Percentiles rank a stretch among this genome's conserved stretches.
phyloP scores from a whole-genome alignment of 768 basidiomycete species.

The Leccinellum luteum region DNA sequence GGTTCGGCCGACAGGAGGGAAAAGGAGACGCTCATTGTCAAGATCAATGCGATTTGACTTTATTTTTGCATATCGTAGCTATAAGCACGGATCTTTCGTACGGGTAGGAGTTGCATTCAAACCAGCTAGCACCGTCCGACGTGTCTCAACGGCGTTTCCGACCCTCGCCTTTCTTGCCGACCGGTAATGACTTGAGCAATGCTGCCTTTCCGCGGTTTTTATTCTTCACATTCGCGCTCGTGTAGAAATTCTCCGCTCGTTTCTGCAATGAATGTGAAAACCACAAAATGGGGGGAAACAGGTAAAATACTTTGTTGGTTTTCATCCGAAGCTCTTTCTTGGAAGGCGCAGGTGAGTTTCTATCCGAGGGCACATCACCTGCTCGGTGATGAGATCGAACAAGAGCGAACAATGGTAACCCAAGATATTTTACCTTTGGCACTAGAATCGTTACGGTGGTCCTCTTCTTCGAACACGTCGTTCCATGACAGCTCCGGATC shows the following conservation, averaged over 20 bases:
- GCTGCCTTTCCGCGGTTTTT: slow-evolving; percentile 69
- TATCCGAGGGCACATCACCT: slow-evolving; percentile 34
- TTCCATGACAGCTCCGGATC: slow-evolving; percentile 72
- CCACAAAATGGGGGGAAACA: background rate
- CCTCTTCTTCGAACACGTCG: slow-evolving; percentile 74
- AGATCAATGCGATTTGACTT: background rate
- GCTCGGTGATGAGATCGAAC: slow-evolving; percentile 10
- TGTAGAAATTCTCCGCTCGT: slow-evolving; percentile 89
- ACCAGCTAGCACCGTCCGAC: slow-evolving; percentile 12
- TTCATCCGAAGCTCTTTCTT: slow-evolving; percentile 82
- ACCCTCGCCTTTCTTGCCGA: slow-evolving; percentile 47
- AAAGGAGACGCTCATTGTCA: background rate
- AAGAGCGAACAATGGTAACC: background rate
- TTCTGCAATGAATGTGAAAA: slow-evolving; percentile 46
- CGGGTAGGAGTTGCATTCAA: background rate
- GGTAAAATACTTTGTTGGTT: slow-evolving; percentile 74
- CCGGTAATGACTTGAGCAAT: slow-evolving; percentile 54
- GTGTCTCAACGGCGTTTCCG: slow-evolving; percentile 35
- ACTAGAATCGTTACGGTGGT: slow-evolving; percentile 16
- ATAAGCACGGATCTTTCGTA: slow-evolving; percentile 5
- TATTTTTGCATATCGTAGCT: slow-evolving; percentile 14
- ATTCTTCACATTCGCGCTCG: slow-evolving; percentile 82
- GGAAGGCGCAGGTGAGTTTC: slow-evolving; percentile 31
- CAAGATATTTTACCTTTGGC: slow-evolving; percentile 20
- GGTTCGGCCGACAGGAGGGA: background rate